Evolutionary conservation across 1,284 basidiomycete genomes (phyloP), one percentile per base, ranked within the genome.

Genomic region (Cystobasidium sp.): DNA sequence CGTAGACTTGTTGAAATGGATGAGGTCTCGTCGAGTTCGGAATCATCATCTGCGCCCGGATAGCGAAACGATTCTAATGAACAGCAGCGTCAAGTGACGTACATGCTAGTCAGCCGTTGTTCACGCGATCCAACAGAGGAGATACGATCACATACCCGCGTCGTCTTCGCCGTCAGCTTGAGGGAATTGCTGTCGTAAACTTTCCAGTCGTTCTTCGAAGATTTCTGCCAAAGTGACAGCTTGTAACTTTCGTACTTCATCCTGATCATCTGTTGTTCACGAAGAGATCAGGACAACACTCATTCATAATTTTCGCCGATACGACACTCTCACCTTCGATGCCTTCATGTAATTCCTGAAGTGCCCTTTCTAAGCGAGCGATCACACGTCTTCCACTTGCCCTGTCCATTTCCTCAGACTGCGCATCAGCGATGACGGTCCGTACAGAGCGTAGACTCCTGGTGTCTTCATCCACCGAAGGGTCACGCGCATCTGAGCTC

Each of bases 1-100:
- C 70, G 49, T n/a, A 66, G 43, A 41, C 59, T 64, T 16, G 70
- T 73, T 22, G 70, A 73, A 37, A 65, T 73, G n/a, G 70, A 73
- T 10, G 70, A 61, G 1, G 49, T 65, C 6, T 73, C 70, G 53
- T 73, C 70, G 3, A 61, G 56, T 22, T 70, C 68, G 12, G 56
- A 59, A 6, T 41, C 46, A 49, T 65, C 62, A 20, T 65, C 55
- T 31, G 70, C 70, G 1, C 70, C 70, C 0, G 70, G 70, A 44
- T 73, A 73, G 46, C 55, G 62, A 22, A 73, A 73, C 5, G 68
- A 51, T 18, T 44, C 52, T 49, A 52, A 9, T 9, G 20, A 46
- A 53, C 1, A n/a, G 16, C 58, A n/a, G 22, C 31, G 18, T 24
- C 12, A 20, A 44, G 22, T n/a, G 37, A 6, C 10, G 22, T 61